These are phyloP conservation scores for Cyclotella cryptica DNA, from an alignment of 108 stramenopile genomes.

Conservation along the genomic window DNA sequence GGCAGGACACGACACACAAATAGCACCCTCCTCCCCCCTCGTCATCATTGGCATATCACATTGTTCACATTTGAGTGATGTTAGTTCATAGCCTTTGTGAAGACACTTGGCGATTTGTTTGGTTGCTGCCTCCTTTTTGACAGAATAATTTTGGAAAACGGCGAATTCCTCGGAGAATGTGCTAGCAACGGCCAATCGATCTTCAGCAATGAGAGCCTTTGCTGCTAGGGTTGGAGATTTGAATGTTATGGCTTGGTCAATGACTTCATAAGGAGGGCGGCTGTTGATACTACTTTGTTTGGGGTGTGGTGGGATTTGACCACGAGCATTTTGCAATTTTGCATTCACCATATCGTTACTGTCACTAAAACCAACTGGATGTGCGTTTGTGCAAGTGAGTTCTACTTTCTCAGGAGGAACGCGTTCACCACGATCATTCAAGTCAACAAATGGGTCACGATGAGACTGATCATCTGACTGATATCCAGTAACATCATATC, in stretches of 20 bases:
- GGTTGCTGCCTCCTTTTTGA: slow-evolving; percentile 44
- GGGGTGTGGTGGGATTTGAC: not conserved
- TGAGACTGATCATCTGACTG: not conserved
- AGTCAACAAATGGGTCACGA: not conserved
- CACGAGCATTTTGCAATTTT: not conserved
- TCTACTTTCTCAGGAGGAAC: not conserved
- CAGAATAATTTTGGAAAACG: slow-evolving; percentile 40
- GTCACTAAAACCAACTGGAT: not conserved
- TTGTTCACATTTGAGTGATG: slow-evolving; percentile 30
- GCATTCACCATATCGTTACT: no score
- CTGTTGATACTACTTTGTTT: not conserved
- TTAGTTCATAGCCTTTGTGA: slow-evolving; percentile 34
- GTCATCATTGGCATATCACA: slow-evolving; percentile 52
- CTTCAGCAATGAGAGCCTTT: not conserved
- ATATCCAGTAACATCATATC: no score
- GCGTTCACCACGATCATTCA: not conserved
- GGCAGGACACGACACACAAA: slow-evolving; percentile 47
- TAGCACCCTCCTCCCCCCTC: slow-evolving; percentile 10
- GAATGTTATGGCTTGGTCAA: slow-evolving; percentile 12
- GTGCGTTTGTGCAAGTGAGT: not conserved
- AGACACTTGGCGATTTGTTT: slow-evolving; percentile 48
- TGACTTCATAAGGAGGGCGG: not conserved
- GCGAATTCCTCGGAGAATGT: slow-evolving; percentile 50
- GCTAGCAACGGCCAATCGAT: not conserved
- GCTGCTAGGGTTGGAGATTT: slow-evolving; percentile 4